Percentiles rank a stretch among this genome's conserved stretches.
phyloP scores from a whole-genome alignment of 768 basidiomycete species.

The Tulasnella sp. region DNA sequence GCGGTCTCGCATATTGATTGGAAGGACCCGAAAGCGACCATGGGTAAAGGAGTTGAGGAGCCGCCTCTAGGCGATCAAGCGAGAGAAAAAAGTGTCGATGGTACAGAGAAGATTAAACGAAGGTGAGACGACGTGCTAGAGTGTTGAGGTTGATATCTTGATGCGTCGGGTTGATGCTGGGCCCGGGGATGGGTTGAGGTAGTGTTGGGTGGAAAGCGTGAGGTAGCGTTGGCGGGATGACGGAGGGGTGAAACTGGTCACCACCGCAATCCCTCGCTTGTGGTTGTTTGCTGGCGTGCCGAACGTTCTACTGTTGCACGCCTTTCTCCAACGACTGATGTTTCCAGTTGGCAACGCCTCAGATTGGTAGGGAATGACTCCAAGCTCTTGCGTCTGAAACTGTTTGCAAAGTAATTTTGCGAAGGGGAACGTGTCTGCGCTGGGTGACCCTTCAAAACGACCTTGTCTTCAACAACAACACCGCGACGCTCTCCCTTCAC shows the following conservation, averaged over 20 bases:
- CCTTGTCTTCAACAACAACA: background rate
- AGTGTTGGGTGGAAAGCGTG: background rate
- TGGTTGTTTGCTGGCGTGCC: background rate
- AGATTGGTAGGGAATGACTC: background rate
- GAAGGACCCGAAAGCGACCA: background rate
- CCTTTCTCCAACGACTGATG: background rate
- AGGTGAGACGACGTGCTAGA: background rate
- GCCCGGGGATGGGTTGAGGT: background rate
- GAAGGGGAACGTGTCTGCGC: background rate
- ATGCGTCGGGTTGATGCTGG: background rate
- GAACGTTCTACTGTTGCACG: background rate
- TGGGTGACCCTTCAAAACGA: background rate
- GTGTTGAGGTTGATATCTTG: background rate
- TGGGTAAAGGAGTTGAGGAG: background rate
- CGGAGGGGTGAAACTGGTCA: background rate
- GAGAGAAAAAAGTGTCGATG: background rate
- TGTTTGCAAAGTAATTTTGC: background rate
- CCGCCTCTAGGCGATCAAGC: background rate
- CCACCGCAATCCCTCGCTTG: background rate
- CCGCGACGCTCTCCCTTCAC: background rate
- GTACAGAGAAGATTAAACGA: background rate
- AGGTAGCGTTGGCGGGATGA: background rate
- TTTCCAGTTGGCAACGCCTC: background rate
- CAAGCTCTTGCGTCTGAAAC: background rate
- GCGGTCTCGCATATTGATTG: background rate